Conservation (phyloP, 2,329 filamentous ascomycete species). For the Calonectria montana region DNA sequence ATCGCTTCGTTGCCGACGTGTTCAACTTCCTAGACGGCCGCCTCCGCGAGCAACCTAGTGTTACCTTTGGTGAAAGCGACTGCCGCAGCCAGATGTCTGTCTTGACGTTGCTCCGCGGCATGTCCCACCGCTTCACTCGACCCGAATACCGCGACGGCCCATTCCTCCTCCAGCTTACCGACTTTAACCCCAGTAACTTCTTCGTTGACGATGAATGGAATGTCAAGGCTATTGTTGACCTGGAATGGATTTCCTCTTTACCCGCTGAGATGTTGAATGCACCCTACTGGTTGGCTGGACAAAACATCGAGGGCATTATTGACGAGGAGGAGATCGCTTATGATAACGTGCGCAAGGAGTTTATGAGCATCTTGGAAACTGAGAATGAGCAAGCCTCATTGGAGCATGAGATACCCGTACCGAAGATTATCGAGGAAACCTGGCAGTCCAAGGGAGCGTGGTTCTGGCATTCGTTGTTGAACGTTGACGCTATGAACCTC, state of each 20-base stretch:
- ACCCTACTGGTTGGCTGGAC: conserved; percentile 38
- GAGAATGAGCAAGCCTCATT: conserved; percentile 20
- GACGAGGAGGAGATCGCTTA: conserved; percentile 28
- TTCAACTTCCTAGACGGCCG: conserved; percentile 41
- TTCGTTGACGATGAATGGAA: conserved; percentile 51
- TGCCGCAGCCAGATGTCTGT: conserved; percentile 45
- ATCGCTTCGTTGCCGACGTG: conserved; percentile 43
- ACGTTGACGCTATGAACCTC: not conserved
- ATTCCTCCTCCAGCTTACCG: conserved; percentile 44
- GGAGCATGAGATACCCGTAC: conserved; percentile 19
- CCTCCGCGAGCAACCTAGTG: conserved; percentile 41
- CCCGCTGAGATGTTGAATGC: conserved; percentile 30
- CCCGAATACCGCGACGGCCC: conserved; percentile 40
- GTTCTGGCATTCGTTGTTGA: conserved; percentile 28
- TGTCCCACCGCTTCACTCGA: conserved; percentile 40
- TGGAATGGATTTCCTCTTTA: conserved; percentile 49
- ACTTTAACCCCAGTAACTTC: conserved; percentile 49
- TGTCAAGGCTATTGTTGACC: conserved; percentile 47
- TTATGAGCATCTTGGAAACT: conserved; percentile 30
- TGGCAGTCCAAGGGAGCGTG: conserved; percentile 34
- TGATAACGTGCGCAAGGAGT: conserved; percentile 28
- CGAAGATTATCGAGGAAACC: conserved; percentile 29
- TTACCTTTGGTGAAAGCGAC: conserved; percentile 38
- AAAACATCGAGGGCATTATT: conserved; percentile 30
- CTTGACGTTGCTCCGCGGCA: conserved; percentile 34